Conservation (phyloP, 192 early-diverging fungal species). For the Coemansia sp. region DNA sequence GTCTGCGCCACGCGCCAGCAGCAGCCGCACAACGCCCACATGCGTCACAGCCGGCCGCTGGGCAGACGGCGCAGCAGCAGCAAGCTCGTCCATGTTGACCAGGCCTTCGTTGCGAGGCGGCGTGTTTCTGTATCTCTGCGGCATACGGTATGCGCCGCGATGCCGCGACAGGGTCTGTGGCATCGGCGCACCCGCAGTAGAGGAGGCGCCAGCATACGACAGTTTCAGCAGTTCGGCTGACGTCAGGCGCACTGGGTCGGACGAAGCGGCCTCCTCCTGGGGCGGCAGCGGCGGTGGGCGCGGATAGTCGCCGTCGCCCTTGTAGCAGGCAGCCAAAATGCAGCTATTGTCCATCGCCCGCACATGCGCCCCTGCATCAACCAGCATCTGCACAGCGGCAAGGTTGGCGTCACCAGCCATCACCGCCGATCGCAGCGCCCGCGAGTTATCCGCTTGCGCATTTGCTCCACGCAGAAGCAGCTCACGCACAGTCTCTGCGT, state of each 20-base stretch:
- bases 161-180: not conserved
- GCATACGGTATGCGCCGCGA: not conserved
- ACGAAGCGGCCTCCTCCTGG: too few relatives aligned
- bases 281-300: conserved; percentile 14
- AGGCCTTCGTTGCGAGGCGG: not conserved
- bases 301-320: conserved; percentile 38
- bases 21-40: conserved; percentile 29
- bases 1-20: conserved; percentile 39
- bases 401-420: conserved; percentile 41
- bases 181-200: not conserved
- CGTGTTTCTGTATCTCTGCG: conserved; percentile 14
- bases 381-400: conserved; percentile 18
- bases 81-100: conserved; percentile 3
- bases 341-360: conserved; percentile 39
- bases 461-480: conserved; percentile 37
- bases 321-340: conserved; percentile 42
- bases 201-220: conserved; percentile 14
- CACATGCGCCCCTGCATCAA: conserved; percentile 29
- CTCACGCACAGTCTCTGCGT: conserved; percentile 3
- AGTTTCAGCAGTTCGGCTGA: conserved; percentile 11
- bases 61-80: not conserved
- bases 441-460: conserved; percentile 24
- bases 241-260: not conserved
- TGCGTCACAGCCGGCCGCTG: conserved; percentile 7
- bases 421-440: conserved; percentile 40